Conservation (phyloP, 805 yeast genomes). For the Suhomyces xylopsoci region DNA sequence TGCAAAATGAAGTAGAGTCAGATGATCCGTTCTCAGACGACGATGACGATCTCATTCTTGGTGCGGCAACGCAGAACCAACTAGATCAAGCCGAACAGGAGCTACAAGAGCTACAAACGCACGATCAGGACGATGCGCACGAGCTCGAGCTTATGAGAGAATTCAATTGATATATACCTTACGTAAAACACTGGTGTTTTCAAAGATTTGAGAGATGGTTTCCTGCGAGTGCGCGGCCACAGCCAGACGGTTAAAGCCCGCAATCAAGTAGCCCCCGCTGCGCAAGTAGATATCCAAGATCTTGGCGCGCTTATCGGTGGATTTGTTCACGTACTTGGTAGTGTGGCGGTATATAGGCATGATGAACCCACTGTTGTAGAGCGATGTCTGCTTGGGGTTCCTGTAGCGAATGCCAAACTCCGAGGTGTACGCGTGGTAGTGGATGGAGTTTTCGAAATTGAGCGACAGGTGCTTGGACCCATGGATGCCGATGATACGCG, state of each 20-base stretch:
- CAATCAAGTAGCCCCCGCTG: conserved; percentile 52
- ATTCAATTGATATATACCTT: conserved; percentile 41
- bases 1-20: conserved; percentile 1
- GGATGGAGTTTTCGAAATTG: conserved; percentile 36
- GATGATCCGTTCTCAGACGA: conserved; percentile 25
- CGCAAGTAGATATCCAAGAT: conserved; percentile 44
- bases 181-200: conserved; percentile 47
- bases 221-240: conserved; percentile 25
- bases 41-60: conserved; percentile 11
- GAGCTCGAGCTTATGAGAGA: conserved; percentile 40
- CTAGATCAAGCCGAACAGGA: neutral
- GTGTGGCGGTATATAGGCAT: conserved; percentile 50
- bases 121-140: conserved; percentile 17
- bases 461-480: conserved; percentile 22
- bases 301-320: conserved; percentile 3
- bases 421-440: conserved; percentile 45
- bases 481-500: conserved; percentile 46
- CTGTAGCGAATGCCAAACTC: conserved; percentile 51
- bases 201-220: conserved; percentile 44
- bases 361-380: conserved; percentile 47
- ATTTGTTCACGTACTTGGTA: conserved; percentile 42
- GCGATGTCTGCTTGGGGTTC: conserved; percentile 24
- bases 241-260: conserved; percentile 37
- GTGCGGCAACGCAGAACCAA: neutral
- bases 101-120: neutral